These are phyloP conservation scores for Protostelium mycophagum DNA, from an alignment of 78 protist genomes.

Conservation along the genomic window DNA sequence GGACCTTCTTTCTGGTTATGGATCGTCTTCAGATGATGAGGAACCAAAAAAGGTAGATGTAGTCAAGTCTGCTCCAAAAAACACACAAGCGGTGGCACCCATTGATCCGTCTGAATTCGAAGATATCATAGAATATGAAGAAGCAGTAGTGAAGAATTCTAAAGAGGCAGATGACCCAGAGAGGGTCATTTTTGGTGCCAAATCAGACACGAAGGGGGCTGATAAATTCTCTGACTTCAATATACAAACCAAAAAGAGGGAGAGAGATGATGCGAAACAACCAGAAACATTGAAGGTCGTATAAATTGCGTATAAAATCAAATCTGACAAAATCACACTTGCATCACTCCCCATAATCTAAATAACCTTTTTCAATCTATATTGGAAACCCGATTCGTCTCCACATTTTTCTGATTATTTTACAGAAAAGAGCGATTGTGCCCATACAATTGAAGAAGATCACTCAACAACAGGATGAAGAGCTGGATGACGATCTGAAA, in stretches of 20 bases:
- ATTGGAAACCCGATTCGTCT: no score
- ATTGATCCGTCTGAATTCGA: background rate
- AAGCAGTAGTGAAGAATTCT: background rate
- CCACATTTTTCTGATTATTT: no score
- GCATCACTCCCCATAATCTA: background rate
- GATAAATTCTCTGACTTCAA: background rate
- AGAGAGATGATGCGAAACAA: background rate
- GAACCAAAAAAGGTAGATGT: background rate
- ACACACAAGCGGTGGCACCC: background rate
- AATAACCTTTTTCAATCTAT: no score
- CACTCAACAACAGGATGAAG: background rate
- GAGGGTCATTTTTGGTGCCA: background rate
- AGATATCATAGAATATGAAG: background rate
- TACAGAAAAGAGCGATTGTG: background rate
- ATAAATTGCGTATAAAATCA: background rate
- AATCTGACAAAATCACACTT: background rate
- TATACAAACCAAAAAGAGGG: background rate
- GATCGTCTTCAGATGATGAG: background rate
- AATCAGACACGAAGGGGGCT: background rate
- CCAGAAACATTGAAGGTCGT: no score
- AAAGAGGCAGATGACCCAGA: no score
- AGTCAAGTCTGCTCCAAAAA: background rate
- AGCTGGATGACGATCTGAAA: background rate
- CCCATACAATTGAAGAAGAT: background rate
- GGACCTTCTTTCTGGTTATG: background rate